Percentiles rank a stretch among this genome's conserved stretches.
Conservation (phyloP, 2,329 filamentous ascomycete species). For the Phialocephala sp. region DNA sequence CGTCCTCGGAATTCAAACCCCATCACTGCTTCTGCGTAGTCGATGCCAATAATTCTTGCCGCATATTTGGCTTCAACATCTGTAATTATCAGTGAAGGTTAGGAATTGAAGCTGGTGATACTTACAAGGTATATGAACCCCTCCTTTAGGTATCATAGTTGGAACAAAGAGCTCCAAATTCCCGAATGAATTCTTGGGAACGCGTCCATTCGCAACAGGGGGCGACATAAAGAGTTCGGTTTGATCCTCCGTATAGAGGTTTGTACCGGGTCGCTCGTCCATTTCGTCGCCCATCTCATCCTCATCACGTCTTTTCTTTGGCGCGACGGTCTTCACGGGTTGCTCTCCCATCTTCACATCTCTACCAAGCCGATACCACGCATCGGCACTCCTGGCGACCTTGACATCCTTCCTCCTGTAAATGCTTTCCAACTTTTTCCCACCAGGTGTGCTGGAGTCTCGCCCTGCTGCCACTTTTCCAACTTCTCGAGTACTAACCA, state of each 20-base stretch:
- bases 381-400: slow-evolving; percentile 76
- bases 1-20: slow-evolving; percentile 89
- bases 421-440: slow-evolving; percentile 69
- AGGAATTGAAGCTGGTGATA: background rate
- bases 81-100: slow-evolving; percentile 42
- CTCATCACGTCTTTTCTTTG: slow-evolving; percentile 48
- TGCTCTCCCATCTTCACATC: slow-evolving; percentile 80
- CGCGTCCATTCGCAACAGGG: slow-evolving; percentile 72
- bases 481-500: slow-evolving; percentile 70
- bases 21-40: slow-evolving; percentile 88
- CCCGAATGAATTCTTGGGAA: slow-evolving; percentile 91
- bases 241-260: slow-evolving; percentile 66
- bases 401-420: slow-evolving; percentile 85
- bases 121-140: slow-evolving; percentile 71
- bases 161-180: slow-evolving; percentile 94
- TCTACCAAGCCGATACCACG: slow-evolving; percentile 88
- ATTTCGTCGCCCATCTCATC: slow-evolving; percentile 47
- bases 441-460: slow-evolving; percentile 46
- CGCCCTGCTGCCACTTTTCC: slow-evolving; percentile 78
- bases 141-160: slow-evolving; percentile 86
- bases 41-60: slow-evolving; percentile 76
- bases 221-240: slow-evolving; percentile 78
- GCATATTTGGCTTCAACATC: slow-evolving; percentile 69
- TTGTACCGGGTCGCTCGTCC: slow-evolving; percentile 56
- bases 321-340: slow-evolving; percentile 75